These are phyloP conservation scores for Pestalotiopsis sp. DNA, from an alignment of 2,329 filamentous ascomycete genomes.

Conservation along the genomic window DNA sequence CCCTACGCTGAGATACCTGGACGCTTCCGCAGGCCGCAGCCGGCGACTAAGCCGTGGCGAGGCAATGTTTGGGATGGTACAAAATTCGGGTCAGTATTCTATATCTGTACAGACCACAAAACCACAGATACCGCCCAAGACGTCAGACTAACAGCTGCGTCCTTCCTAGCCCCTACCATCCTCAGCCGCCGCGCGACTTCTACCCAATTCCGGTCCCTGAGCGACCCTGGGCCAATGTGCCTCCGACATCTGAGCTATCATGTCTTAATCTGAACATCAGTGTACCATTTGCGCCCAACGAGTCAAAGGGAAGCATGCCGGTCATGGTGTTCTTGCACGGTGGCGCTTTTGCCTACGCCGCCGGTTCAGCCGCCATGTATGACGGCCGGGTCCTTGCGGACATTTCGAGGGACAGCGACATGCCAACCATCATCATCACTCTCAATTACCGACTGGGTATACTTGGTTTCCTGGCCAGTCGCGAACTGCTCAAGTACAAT, in stretches of 20 bases:
- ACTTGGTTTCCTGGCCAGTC: background rate
- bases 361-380: background rate
- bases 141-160: background rate
- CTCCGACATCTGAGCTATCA: background rate
- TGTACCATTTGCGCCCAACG: background rate
- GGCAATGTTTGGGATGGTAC: background rate
- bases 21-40: background rate
- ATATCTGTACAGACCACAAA: background rate
- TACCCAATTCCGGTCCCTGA: background rate
- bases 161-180: background rate
- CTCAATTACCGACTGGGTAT: background rate
- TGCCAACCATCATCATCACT: background rate
- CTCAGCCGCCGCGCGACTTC: background rate
- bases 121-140: background rate
- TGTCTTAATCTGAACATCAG: background rate
- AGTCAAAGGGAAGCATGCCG: background rate
- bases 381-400: background rate
- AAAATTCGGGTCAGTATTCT: background rate
- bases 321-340: background rate
- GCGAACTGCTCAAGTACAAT: background rate
- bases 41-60: background rate
- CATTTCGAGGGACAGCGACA: background rate
- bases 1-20: background rate
- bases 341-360: background rate
- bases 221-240: background rate